These are phyloP conservation scores for Albatrellus sp. DNA, from an alignment of 1,284 basidiomycete species.

Conservation along the genomic window DNA sequence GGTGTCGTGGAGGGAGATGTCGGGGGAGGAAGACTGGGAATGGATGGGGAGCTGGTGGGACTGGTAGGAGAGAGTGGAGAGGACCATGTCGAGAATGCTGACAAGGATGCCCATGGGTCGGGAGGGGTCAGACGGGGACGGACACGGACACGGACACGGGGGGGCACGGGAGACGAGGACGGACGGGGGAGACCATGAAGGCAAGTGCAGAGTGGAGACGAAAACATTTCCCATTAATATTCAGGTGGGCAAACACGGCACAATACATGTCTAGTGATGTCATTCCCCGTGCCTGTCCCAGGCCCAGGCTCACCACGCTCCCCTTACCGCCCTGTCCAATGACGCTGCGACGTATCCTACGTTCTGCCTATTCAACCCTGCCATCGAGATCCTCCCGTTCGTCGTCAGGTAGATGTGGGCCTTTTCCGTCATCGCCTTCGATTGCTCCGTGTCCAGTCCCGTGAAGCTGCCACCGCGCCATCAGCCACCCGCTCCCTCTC, in stretches of 20 bases:
- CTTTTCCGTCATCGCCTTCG: slow-evolving; percentile 60
- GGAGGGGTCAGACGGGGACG: slow-evolving; percentile 6
- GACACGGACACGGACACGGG: not conserved
- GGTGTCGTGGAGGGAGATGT: slow-evolving; percentile 1
- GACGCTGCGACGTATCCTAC: slow-evolving; percentile 65
- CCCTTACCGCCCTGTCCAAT: slow-evolving; percentile 64
- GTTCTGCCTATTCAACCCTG: slow-evolving; percentile 68
- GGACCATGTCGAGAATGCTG: slow-evolving; percentile 6
- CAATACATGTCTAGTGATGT: not conserved
- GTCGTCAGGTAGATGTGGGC: slow-evolving; percentile 82
- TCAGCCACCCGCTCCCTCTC: not conserved
- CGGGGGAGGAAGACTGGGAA: slow-evolving; percentile 1
- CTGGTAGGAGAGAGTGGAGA: slow-evolving; percentile 8
- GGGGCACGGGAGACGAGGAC: not conserved
- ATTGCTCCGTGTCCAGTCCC: slow-evolving; percentile 59
- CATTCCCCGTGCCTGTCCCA: slow-evolving; percentile 7
- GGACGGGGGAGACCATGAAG: not conserved
- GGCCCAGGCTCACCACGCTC: slow-evolving; percentile 12
- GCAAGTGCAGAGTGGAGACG: not conserved
- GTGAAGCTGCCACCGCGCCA: slow-evolving; percentile 47
- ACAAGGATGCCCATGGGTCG: slow-evolving; percentile 7
- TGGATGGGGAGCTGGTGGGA: slow-evolving; percentile 5
- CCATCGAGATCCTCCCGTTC: slow-evolving; percentile 85
- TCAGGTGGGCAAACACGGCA: not conserved
- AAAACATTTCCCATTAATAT: not conserved